Base-by-base conservation (phyloP, 1,284 basidiomycete genomes). In the Vanrija pseudolonga region DNA sequence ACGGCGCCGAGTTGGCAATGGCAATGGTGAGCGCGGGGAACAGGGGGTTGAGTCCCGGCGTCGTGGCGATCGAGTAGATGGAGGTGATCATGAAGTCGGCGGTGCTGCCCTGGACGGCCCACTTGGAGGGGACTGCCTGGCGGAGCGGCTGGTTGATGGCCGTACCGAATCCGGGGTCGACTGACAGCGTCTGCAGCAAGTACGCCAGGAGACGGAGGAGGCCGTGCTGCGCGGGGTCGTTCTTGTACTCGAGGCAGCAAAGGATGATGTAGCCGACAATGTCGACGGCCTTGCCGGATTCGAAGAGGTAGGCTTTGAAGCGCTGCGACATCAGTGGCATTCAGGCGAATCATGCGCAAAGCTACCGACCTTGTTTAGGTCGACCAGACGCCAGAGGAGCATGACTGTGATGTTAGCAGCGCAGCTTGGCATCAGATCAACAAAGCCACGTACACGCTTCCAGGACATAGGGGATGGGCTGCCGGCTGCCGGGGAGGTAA, bases 171-270 rank as follows among this genome's bases (percentile, higher is more conserved):
- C 82, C 79, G 26, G 81, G 80, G 64, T 96, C 90, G 0, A 91
- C 86, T 4, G 92, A 93, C 18, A 98, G 76, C 5, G 90, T 88
- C 69, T 98, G 95, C 5, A 98, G 79, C 56, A 97, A 87, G 74
- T 96, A 97, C 3, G 90, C 90, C 28, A 95, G 80, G 4, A 90
- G 84, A 45, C 94, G 84, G 64, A 93, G 90, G 23, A 97, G 78
- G 0, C 92, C 94, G 65, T 96, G 88, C 78, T 94, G 86, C 53
- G 94, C 90, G 87, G 91, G 88, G 73, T 90, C 91, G 66, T 91
- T 89, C 72, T 92, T 94, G 68, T 89, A 84, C 57, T 94, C 90
- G 20, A 94, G 78, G 53, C 84, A 83, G 66, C 87, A 87, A 63
- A 86, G 85, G 17, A 94, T 74, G 39, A 95, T 80, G 69, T 88